Base-by-base conservation (phyloP, 176 grass and related monocot species). In the Oryza meridionalis region DNA sequence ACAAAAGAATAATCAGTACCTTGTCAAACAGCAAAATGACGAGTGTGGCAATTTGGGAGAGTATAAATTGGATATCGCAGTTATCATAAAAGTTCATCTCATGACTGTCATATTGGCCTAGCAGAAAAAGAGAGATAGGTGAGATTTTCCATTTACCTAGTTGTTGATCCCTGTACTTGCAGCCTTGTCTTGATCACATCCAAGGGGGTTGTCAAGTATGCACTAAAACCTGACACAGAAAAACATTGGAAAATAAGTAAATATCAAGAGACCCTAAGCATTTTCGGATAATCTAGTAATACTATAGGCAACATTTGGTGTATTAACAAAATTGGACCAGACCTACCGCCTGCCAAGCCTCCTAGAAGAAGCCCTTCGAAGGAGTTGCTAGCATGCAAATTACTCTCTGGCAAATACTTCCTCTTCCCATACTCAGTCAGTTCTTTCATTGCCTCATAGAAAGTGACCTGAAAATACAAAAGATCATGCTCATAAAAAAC, bases 181-280 rank as follows among this genome's bases (percentile, higher is more conserved):
- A 99, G 42, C 89, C 88, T 93, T 67, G 91, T 99, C 86, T 96
- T 96, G 42, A 91, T 96, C 69, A 98, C 93, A 88, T 94, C 89
- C 71, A 99, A 87, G 68, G 96, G 91, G 32, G 96, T 96, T 27
- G 91, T 92, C 77, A 92, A 85, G 73, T 94, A 96, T 84, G 96
- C 93, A 89, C 93, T 92, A 77, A 91, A 95, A 74, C 93, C 89
- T 94, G 67, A 69, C 77, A 51, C 15, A 16, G 12, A 72, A 77
- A 88, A 45, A 26, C 81, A 89, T 73, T 53, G 13, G 17, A 84
- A 47, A 73, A 59, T 24, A 73, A 7, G 68, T 63, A 35, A 55
- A 46, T 63, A 68, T 78, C 12, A 44, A 84, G 51, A 53, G 21
- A 47, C 10, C 10, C 29, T 21, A 43, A 88, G 32, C 12, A 88